Conservation (phyloP, 2,329 filamentous ascomycete genomes). For the Cladobotryum mycophilum region DNA sequence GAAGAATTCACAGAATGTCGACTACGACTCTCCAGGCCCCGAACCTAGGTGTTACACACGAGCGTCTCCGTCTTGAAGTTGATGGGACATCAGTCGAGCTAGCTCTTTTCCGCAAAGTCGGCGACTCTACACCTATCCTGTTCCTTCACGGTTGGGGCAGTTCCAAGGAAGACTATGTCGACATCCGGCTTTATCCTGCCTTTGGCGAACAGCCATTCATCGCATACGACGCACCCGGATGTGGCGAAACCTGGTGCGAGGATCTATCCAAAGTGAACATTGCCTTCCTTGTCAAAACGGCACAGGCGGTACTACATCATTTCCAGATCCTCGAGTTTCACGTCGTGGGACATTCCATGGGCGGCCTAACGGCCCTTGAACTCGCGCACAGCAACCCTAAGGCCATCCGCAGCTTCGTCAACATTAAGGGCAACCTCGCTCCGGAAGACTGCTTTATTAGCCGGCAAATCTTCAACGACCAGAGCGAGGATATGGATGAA, state of each 20-base stretch:
- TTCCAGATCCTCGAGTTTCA: slow-evolving; percentile 14
- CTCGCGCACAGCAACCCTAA: slow-evolving; percentile 12
- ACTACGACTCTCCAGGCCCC: not conserved
- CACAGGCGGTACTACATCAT: slow-evolving; percentile 14
- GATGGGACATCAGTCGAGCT: not conserved
- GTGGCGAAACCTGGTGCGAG: slow-evolving; percentile 14
- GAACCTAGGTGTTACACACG: not conserved
- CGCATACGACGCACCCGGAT: slow-evolving; percentile 20
- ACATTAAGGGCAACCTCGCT: slow-evolving; percentile 23
- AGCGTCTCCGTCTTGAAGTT: not conserved
- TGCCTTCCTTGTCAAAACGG: slow-evolving; percentile 16
- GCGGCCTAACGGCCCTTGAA: slow-evolving; percentile 17
- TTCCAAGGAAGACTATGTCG: slow-evolving; percentile 21
- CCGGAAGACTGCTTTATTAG: slow-evolving; percentile 22
- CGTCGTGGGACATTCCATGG: slow-evolving; percentile 24
- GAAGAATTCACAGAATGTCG: not conserved
- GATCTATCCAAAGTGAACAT: slow-evolving; percentile 15
- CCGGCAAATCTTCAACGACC: slow-evolving; percentile 15
- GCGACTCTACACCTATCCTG: slow-evolving; percentile 12
- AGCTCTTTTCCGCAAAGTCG: not conserved
- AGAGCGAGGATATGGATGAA: not conserved
- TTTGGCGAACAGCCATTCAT: slow-evolving; percentile 15
- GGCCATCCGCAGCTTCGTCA: slow-evolving; percentile 16
- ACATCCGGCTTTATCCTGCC: slow-evolving; percentile 15
- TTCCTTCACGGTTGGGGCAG: slow-evolving; percentile 22